Conservation (phyloP, 208 protist species). For the Tritrichomonas musculus region DNA sequence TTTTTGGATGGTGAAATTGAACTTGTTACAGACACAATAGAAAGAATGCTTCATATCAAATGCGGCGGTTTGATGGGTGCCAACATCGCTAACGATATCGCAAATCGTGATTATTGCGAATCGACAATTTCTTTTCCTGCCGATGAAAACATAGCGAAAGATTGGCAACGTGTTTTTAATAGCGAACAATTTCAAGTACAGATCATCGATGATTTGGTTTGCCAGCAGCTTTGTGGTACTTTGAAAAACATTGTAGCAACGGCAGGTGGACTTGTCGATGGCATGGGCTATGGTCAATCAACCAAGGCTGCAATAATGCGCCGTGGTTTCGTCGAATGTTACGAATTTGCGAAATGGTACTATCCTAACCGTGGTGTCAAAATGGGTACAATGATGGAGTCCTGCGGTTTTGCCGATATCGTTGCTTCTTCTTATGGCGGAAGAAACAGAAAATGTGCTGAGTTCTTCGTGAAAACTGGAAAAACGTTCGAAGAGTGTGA, state of each 20-base stretch:
- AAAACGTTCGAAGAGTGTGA: constrained; percentile 53
- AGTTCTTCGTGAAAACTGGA: constrained; percentile 49
- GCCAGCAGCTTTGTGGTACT: constrained; percentile 29
- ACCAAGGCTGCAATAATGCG: constrained; percentile 51
- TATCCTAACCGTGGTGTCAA: not conserved
- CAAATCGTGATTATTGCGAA: not conserved
- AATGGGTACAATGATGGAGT: constrained; percentile 42
- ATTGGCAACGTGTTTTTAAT: not conserved
- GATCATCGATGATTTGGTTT: constrained; percentile 26
- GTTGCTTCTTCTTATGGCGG: constrained; percentile 55
- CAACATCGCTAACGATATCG: constrained; percentile 46
- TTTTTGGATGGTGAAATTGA: not conserved
- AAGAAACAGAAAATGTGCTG: constrained; percentile 54
- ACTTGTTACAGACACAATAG: constrained; percentile 38
- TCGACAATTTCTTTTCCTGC: constrained; percentile 31
- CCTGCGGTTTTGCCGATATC: constrained; percentile 46
- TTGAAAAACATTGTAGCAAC: constrained; percentile 50
- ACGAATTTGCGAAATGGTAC: not conserved
- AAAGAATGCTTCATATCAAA: not conserved
- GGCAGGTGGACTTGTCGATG: constrained; percentile 44
- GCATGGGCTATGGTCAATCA: constrained; percentile 39
- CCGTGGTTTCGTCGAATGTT: constrained; percentile 41
- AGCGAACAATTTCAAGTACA: not conserved
- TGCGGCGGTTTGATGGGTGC: constrained; percentile 40
- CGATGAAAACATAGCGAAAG: not conserved